Evolutionary conservation across 1,284 basidiomycete species (phyloP).

Genomic region (Rhodotorula sp.): DNA sequence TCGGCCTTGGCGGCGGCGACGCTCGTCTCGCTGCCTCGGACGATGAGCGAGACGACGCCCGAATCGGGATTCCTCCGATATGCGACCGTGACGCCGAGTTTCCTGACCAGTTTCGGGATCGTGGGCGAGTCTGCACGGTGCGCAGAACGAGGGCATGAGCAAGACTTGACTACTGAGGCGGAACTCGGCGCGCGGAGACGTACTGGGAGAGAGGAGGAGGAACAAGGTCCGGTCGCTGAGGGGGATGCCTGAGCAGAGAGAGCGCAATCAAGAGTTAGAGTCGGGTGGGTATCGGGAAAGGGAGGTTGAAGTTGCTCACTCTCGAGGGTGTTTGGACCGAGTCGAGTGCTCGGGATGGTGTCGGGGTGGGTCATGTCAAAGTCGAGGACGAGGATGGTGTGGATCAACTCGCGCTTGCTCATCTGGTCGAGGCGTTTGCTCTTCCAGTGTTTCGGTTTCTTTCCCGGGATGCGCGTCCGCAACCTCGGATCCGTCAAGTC

Average conservation of each 20-base stretch:
- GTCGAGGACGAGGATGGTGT: conserved; percentile 29
- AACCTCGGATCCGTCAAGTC: conserved; percentile 6
- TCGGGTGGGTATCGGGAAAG: neutral
- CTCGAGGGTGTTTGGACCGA: conserved; percentile 5
- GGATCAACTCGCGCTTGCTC: conserved; percentile 29
- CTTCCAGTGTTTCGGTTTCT: conserved; percentile 25
- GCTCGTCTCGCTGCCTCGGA: conserved; percentile 6
- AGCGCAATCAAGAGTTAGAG: neutral
- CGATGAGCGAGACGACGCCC: conserved; percentile 14
- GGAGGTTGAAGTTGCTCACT: neutral
- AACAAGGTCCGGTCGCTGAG: conserved; percentile 29
- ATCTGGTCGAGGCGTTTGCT: conserved; percentile 31
- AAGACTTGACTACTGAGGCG: too few relatives aligned
- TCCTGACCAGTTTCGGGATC: conserved; percentile 7
- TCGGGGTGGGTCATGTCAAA: conserved; percentile 30
- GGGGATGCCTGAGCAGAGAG: conserved; percentile 5
- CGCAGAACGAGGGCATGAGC: neutral
- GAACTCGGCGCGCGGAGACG: neutral
- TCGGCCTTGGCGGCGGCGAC: conserved; percentile 11
- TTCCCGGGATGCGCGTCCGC: conserved; percentile 11
- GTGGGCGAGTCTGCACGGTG: conserved; percentile 19
- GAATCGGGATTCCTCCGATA: conserved; percentile 19
- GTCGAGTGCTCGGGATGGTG: conserved; percentile 6
- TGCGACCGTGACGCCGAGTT: conserved; percentile 16
- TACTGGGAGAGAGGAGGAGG: conserved; percentile 36